A percentile compares a stretch with the other conserved stretches of the same genome.
These are phyloP conservation scores for Verticillium dahliae DNA, from an alignment of 2,329 filamentous ascomycete species.

Conservation along the genomic window DNA sequence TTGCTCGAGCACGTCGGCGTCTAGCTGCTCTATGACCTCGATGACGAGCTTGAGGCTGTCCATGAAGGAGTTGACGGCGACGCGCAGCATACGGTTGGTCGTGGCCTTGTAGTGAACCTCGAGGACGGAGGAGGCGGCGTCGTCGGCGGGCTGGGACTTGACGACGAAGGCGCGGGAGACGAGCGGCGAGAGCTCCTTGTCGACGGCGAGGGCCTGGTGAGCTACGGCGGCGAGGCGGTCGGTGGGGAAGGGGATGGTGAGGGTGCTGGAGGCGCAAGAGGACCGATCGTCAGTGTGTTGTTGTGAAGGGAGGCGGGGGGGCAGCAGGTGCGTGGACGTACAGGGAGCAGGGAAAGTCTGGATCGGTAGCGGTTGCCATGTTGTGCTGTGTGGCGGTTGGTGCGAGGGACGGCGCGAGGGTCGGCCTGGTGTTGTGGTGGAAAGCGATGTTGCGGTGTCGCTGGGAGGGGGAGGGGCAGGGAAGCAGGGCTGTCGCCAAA, in stretches of 20 bases:
- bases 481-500: not conserved
- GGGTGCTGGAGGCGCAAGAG: slow-evolving; percentile 42
- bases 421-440: not conserved
- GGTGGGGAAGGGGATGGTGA: slow-evolving; percentile 77
- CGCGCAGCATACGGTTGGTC: slow-evolving; percentile 93
- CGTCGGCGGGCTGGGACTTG: slow-evolving; percentile 11
- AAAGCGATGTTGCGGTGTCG: not conserved
- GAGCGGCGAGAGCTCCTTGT: slow-evolving; percentile 80
- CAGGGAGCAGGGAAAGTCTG: slow-evolving; percentile 58
- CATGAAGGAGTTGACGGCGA: slow-evolving; percentile 94
- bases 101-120: slow-evolving; percentile 75
- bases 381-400: slow-evolving; percentile 3
- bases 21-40: slow-evolving; percentile 84
- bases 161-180: slow-evolving; percentile 68
- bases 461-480: not conserved
- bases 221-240: slow-evolving; percentile 71
- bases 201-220: slow-evolving; percentile 70
- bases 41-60: slow-evolving; percentile 80
- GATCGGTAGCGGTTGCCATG: slow-evolving; percentile 34
- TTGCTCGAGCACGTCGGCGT: slow-evolving; percentile 66
- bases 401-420: not conserved
- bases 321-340: slow-evolving; percentile 29
- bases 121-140: slow-evolving; percentile 42
- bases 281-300: not conserved
- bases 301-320: slow-evolving; percentile 7